Evolutionary conservation across 2,329 filamentous ascomycete species (phyloP).

Genomic region (Sordariomycetes sp.): DNA sequence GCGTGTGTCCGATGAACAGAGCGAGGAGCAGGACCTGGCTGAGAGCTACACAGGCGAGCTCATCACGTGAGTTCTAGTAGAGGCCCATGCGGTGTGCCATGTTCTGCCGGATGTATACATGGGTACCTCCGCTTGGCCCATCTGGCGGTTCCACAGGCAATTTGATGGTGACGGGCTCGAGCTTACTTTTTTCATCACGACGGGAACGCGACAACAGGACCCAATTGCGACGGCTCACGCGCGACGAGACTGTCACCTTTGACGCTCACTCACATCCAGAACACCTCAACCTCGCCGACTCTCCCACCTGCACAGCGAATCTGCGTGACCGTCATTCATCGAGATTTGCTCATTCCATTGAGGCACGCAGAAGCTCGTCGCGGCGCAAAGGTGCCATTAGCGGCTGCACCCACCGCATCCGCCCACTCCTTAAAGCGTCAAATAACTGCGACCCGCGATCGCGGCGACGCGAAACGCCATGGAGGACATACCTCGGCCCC

Average conservation of each 20-base stretch:
- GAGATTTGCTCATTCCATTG: neutral
- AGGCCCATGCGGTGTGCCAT: too few relatives aligned
- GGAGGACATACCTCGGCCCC: constrained; percentile 44
- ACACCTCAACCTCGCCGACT: neutral
- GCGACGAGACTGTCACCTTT: neutral
- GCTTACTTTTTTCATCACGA: neutral
- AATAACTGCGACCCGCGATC: neutral
- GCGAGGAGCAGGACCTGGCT: too few relatives aligned
- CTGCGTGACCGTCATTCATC: neutral
- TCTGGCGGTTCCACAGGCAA: neutral
- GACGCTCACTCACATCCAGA: neutral
- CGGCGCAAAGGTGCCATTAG: neutral
- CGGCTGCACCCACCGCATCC: neutral
- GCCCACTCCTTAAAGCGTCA: neutral
- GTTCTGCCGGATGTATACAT: too few relatives aligned
- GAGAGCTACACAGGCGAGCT: too few relatives aligned
- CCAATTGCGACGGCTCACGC: neutral
- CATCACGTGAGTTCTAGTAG: too few relatives aligned
- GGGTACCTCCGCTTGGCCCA: neutral
- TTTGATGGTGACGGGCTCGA: neutral
- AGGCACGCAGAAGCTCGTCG: neutral
- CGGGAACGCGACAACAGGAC: neutral
- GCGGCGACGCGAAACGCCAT: constrained; percentile 16
- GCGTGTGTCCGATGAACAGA: too few relatives aligned
- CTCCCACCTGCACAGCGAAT: neutral